Base-by-base conservation (phyloP, 2,329 filamentous ascomycete genomes). In the Aphanoascus verrucosus region DNA sequence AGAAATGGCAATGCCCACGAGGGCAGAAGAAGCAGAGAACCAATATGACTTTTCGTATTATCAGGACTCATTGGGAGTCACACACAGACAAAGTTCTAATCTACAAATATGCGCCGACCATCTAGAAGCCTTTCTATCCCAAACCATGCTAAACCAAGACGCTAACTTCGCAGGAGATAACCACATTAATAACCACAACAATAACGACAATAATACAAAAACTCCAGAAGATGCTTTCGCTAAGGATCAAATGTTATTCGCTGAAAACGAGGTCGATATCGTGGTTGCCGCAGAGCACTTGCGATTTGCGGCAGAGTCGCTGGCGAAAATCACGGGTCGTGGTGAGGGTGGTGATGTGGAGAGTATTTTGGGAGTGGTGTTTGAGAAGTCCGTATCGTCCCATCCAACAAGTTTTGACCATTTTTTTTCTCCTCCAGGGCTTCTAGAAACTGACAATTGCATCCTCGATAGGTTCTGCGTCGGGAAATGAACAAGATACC, bases 291-390 rank as follows among this genome's bases (percentile, higher is more conserved):
- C 93, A 0, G 93, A 98, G 69, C 82, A 90, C 64, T 75, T 98
- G 53, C 83, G 93, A 42, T 82, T 81, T 59, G 90, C 89, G 11
- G 89, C 88, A 0, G 80, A 84, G 50, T 84, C 82, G 58, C 75
- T 96, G n/a, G 85, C 88, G 1, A 81, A 83, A 54, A 94, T 97
- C 62, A 97, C 89, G 0, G 93, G 93, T 0, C 81, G 81, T 53
- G 90, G 89, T 0, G 87, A 89, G 62, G 80, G 79, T 40, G 87
- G 89, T 1, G 91, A 97, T 68, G 88, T 97, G 14, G 91, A 98
- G 67, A 93, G 97, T 65, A 88, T 98, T 6, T 72, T 98, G 43
- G 93, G 93, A 0, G 90, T 98, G 19, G 90, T 98, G 3, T 98
- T 98, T 72, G 91, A 97, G 69, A 97, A 94, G 87, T 94, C 73